Base-by-base conservation (phyloP, 768 basidiomycete genomes). In the Suillus spraguei region DNA sequence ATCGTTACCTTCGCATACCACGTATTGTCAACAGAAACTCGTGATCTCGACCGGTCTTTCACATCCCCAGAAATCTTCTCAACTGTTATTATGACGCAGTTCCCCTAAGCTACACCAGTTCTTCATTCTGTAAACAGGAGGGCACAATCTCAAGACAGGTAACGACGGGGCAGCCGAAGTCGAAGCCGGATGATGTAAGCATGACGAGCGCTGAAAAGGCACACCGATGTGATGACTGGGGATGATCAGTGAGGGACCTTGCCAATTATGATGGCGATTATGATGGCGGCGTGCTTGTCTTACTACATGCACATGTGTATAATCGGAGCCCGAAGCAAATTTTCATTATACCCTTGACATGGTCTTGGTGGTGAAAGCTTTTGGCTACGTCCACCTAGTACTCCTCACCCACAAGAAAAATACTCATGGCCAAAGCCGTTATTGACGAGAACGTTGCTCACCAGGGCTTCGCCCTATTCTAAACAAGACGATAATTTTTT, bases 1-100 rank as follows among this genome's bases (percentile, higher is more conserved):
- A 64, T 74, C 42, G 68, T 73, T 16, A 49, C 69, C 20, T 73
- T 70, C 7, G 24, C 64, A 9, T 67, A 69, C 46, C 73, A 68
- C 17, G n/a, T 67, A 5, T 66, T 36, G 28, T 28, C 22, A 47
- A 63, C 59, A 22, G 53, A 50, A 14, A 46, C 5, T 5, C 35
- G 20, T 11, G 62, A 66, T 60, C 62, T 69, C 4, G 69, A 68
- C 3, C 56, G 32, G 6, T 41, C 56, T 20, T 32, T 41, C 17
- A 20, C 38, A 41, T 58, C 24, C 17, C 24, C 56, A 8, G 56
- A 24, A 41, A 20, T 41, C 3, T 58, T 58, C 10, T 13, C 56
- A 11, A 58, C 11, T 28, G 56, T 58, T 10, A 7, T 58, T 17
- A 7, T 41, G 22, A 10, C 36, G 22, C 54, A 56, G 36, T 56